Evolutionary conservation across 106 monocot genomes (phyloP).

Genomic region (Gastrodia elata): DNA sequence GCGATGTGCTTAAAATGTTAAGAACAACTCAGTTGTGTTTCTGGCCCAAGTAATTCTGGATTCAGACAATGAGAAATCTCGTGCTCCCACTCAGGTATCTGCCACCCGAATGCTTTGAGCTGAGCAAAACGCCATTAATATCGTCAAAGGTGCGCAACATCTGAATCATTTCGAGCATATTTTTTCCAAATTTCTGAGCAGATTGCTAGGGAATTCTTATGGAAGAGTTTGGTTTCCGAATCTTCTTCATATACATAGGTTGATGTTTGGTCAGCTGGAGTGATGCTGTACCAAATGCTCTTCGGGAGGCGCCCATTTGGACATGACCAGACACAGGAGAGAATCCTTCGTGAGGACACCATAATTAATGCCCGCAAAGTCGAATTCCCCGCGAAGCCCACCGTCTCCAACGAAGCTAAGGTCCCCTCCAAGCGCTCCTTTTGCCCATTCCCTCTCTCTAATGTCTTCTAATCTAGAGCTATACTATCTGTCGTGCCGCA

Average conservation of each 20-base stretch:
- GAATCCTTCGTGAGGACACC: slow-evolving; percentile 94
- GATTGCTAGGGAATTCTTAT: neutral
- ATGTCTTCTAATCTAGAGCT: too few species aligned
- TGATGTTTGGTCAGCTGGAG: slow-evolving; percentile 97
- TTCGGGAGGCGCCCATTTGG: slow-evolving; percentile 94
- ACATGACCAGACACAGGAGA: slow-evolving; percentile 95
- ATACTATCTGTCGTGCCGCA: slow-evolving; percentile 17
- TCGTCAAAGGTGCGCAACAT: slow-evolving; percentile 77
- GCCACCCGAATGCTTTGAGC: slow-evolving; percentile 98
- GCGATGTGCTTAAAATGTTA: neutral
- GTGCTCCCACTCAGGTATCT: slow-evolving; percentile 61
- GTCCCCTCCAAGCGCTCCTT: too few species aligned
- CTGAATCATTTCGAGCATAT: neutral
- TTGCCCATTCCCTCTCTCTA: too few species aligned
- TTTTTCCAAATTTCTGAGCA: neutral
- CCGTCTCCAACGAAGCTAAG: slow-evolving; percentile 92
- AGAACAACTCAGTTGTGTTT: neutral
- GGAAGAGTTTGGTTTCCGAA: neutral
- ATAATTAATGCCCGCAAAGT: slow-evolving; percentile 94
- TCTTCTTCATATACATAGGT: slow-evolving; percentile 29
- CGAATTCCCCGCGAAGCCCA: slow-evolving; percentile 83
- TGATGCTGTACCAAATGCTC: slow-evolving; percentile 96
- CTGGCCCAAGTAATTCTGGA: too few species aligned
- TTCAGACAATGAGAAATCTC: neutral
- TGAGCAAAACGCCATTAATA: slow-evolving; percentile 86